Conservation (phyloP, 2,329 filamentous ascomycete species). For the Trichoderma polysporum region DNA sequence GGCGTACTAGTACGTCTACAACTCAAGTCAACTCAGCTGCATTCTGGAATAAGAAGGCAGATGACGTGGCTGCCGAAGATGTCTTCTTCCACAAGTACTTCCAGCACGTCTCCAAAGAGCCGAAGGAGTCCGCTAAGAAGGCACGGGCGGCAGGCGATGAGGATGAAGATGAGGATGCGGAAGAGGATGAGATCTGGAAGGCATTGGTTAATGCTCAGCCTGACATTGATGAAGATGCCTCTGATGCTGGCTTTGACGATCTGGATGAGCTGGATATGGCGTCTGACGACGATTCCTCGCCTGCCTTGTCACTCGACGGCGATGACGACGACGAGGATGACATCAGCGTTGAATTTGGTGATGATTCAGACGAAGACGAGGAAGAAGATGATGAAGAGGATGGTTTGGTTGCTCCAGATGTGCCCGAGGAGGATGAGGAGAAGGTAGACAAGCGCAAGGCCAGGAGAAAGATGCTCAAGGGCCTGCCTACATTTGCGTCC, state of each 20-base stretch:
- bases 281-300: conserved; percentile 46
- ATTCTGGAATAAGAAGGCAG: conserved; percentile 90
- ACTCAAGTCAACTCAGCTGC: conserved; percentile 73
- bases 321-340: conserved; percentile 49
- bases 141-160: conserved; percentile 48
- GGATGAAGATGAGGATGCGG: conserved; percentile 44
- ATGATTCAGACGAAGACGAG: conserved; percentile 4
- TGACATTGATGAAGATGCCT: conserved; percentile 55
- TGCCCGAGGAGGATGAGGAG: conserved; percentile 57
- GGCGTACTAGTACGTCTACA: conserved; percentile 38
- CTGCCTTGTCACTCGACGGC: conserved; percentile 40
- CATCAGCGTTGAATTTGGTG: conserved; percentile 25
- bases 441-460: conserved; percentile 54
- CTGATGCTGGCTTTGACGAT: conserved; percentile 50
- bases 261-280: conserved; percentile 51
- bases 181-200: conserved; percentile 86
- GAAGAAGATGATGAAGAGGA: conserved; percentile 32
- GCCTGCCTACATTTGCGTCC: conserved; percentile 88
- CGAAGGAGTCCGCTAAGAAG: conserved; percentile 53
- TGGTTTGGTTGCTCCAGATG: conserved; percentile 39
- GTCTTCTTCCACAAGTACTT: conserved; percentile 99
- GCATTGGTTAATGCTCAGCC: conserved; percentile 79
- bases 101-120: conserved; percentile 65
- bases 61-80: conserved; percentile 85
- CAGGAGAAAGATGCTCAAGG: conserved; percentile 82